Conservation (phyloP, 2,329 filamentous ascomycete genomes). For the Exophiala oligosperma region DNA sequence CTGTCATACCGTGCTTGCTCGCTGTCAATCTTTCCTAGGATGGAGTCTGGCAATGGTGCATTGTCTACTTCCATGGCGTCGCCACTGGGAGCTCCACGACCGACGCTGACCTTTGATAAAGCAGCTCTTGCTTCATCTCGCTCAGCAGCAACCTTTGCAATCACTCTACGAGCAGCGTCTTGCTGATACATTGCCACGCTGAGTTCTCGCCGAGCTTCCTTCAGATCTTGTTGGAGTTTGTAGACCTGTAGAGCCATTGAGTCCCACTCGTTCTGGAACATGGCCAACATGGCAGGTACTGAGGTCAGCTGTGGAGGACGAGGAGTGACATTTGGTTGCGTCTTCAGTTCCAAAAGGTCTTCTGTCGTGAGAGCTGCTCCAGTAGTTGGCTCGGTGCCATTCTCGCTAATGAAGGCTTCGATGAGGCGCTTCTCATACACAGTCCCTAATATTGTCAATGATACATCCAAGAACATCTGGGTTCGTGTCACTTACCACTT, state of each 20-base stretch:
- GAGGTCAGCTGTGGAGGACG: slow-evolving; percentile 92
- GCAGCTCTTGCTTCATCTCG: slow-evolving; percentile 89
- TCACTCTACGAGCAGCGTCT: slow-evolving; percentile 93
- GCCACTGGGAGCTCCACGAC: slow-evolving; percentile 53
- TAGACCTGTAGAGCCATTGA: slow-evolving; percentile 88
- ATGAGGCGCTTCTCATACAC: slow-evolving; percentile 95
- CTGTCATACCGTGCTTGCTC: slow-evolving; percentile 71
- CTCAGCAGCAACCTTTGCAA: slow-evolving; percentile 86
- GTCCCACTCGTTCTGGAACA: slow-evolving; percentile 99
- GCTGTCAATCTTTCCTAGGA: slow-evolving; percentile 73
- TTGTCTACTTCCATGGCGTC: slow-evolving; percentile 94
- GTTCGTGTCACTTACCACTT: slow-evolving; percentile 64
- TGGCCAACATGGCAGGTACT: slow-evolving; percentile 87
- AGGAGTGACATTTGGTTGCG: slow-evolving; percentile 78
- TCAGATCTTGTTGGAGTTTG: slow-evolving; percentile 83
- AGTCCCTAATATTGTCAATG: slow-evolving; percentile 60
- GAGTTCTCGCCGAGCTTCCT: slow-evolving; percentile 88
- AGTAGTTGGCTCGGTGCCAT: slow-evolving; percentile 88
- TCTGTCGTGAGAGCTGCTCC: slow-evolving; percentile 80
- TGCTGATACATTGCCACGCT: slow-evolving; percentile 94
- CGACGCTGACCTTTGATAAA: slow-evolving; percentile 79
- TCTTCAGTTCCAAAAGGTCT: slow-evolving; percentile 85
- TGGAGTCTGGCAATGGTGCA: slow-evolving; percentile 69
- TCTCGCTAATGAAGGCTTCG: slow-evolving; percentile 89
- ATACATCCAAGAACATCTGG: slow-evolving; percentile 16